Evolutionary conservation across 2,329 filamentous ascomycete genomes (phyloP).

Genomic region (Ophiostoma piceae): DNA sequence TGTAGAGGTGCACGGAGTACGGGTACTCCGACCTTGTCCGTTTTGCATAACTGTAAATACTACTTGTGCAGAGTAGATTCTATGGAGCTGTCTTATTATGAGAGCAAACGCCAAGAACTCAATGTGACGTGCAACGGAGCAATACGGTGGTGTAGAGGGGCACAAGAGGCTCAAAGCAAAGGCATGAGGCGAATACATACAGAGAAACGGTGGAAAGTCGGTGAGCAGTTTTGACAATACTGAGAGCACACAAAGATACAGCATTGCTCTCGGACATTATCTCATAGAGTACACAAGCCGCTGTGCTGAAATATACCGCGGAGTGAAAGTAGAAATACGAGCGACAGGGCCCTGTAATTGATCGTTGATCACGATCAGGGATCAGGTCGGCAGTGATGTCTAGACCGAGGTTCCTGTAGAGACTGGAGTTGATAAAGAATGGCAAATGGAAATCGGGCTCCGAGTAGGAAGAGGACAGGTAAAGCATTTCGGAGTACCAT

Average conservation of each 20-base stretch:
- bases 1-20: background rate
- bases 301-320: constrained; percentile 2
- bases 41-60: constrained; percentile 7
- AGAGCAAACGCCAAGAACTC: background rate
- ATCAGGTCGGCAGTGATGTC: background rate
- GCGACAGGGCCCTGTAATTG: background rate
- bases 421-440: background rate
- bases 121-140: constrained; percentile 8
- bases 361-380: background rate
- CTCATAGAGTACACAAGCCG: background rate
- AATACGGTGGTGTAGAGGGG: background rate
- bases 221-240: background rate
- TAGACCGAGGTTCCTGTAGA: background rate
- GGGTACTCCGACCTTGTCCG: constrained; percentile 3
- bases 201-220: constrained; percentile 11
- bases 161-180: background rate
- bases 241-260: background rate
- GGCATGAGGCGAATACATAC: background rate
- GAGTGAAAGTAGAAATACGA: constrained; percentile 6
- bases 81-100: background rate
- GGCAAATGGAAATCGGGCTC: background rate
- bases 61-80: background rate
- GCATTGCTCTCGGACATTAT: constrained; percentile 3
- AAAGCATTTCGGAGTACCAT: background rate
- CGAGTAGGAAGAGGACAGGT: background rate